A percentile compares a stretch with the other conserved stretches of the same genome.
These are phyloP conservation scores for Vigna mungo DNA, from an alignment of 306 rosid genomes.

Conservation along the genomic window DNA sequence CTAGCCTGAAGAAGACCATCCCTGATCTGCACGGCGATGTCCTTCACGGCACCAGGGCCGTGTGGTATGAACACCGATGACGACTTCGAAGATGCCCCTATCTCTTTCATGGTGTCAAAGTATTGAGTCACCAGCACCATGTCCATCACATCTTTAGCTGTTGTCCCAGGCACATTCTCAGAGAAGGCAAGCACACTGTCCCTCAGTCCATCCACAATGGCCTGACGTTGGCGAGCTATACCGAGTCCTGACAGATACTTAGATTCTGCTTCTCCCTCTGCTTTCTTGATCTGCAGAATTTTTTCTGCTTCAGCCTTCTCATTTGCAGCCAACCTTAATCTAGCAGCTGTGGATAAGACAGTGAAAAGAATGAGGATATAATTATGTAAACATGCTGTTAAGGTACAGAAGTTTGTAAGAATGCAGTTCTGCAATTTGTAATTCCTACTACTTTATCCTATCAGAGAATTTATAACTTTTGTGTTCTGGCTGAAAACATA, in stretches of 20 bases:
- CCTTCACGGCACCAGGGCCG: conserved; percentile 80
- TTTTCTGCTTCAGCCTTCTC: conserved; percentile 85
- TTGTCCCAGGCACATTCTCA: conserved; percentile 68
- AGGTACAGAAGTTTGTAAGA: background rate
- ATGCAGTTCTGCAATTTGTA: background rate
- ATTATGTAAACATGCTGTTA: background rate
- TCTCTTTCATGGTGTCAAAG: conserved; percentile 84
- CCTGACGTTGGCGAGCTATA: conserved; percentile 80
- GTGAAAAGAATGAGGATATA: conserved; percentile 2
- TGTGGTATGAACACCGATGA: conserved; percentile 79
- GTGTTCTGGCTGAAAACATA: background rate
- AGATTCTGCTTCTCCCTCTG: conserved; percentile 82
- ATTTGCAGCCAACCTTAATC: conserved; percentile 69
- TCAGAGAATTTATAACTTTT: background rate
- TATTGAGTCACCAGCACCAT: conserved; percentile 83
- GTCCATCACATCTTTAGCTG: conserved; percentile 77
- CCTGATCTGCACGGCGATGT: conserved; percentile 68
- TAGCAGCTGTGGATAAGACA: conserved; percentile 60
- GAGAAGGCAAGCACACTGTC: conserved; percentile 78
- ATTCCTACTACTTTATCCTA: background rate
- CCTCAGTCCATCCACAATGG: conserved; percentile 78
- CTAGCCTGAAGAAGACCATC: conserved; percentile 71
- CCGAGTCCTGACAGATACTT: conserved; percentile 80
- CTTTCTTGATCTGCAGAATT: conserved; percentile 72
- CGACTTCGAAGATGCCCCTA: conserved; percentile 79